Base-by-base conservation (phyloP, 108 stramenopile genomes). In the Skeletonema tropicum region DNA sequence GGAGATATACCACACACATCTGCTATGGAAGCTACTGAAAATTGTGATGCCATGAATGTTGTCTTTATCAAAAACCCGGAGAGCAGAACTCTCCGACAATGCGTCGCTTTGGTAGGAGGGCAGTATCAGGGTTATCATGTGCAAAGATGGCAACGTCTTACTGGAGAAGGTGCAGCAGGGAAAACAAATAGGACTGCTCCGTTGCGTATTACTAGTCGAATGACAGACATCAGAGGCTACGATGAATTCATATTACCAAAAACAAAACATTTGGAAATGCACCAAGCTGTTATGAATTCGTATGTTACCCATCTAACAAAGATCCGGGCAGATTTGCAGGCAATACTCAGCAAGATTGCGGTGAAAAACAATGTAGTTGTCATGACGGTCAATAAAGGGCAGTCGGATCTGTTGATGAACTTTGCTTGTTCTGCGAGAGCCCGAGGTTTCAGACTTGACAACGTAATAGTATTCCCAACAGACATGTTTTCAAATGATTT, bases 401-500 rank as follows among this genome's bases (percentile, higher is more conserved):
- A 80, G 60, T 73, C 77, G 15, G 82, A 82, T 49, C 57, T 86
- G n/a, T 66, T 86, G 32, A 75, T 82, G 68, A 86, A 86, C 41
- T 86, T 83, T 59, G 81, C 62, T 39, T 86, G 85, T 41, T 67
- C 79, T 31, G 77, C 95, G 9, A 72, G 79, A 55, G 75, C 89
- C 1, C 67, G 83, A 33, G 84, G 84, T n/a, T 69, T 85, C 33
- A 61, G 78, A 62, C 15, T 82, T 26, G 59, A 49, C 12, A 80
- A 76, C 59, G 57, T 82, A 6, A 19, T 85, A 14, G 25, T 85
- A 0, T 73, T 85, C 48, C 80, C 84, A 1, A 85, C 84, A 21
- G 84, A 85, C 55, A 12, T 60, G 52, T 57, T 69, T 14, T 64
- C 84, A 12, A 77, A 79, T 38, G 72, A 78, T 29, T 29, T 85